Evolutionary conservation across 306 rosid species (phyloP), one percentile per base, ranked within the genome.

Genomic region (Castanea mollissima): DNA sequence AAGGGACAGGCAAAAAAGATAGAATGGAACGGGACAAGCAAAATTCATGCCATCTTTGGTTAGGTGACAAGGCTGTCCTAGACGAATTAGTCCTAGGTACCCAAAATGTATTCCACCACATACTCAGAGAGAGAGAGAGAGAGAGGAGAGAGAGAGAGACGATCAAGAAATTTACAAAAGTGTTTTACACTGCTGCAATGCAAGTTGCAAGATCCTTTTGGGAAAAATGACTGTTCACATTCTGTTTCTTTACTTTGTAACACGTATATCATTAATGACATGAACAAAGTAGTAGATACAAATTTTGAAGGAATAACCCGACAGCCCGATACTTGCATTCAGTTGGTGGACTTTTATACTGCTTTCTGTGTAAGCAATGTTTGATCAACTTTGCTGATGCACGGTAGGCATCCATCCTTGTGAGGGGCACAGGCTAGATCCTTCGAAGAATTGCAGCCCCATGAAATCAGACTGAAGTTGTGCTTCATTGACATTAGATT

Each of bases 401-500:
- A 71, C 64, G 16, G 60, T 71, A 14, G 52, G 83, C 74, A 32
- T 62, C 77, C 65, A 73, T 21, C 55, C 55, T 21, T 44, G 21
- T 11, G 3, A 20, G 63, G 46, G 44, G 71, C 3, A 18, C 16
- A 52, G n/a, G 52, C 59, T 57, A 68, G 56, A 23, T 16, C 56
- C 76, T 60, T 6, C 56, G 16, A 21, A n/a, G 21, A 56, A 55
- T 32, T 34, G 82, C 75, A 20, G 63, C 18, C 77, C 69, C 63
- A 35, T 38, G 60, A 21, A 56, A 44, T 29, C 56, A 54, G 79
- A 71, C 78, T 74, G 81, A 85, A 79, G 49, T 10, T 21, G 29
- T 80, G 83, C 83, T 70, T 72, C 85, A 80, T 64, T 75, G 63
- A 69, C 25, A 65, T 46, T 34, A 74, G 85, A 51, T 35, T 27